Base-by-base conservation (phyloP, 2,329 filamentous ascomycete genomes). In the Dothideomycetes sp. region DNA sequence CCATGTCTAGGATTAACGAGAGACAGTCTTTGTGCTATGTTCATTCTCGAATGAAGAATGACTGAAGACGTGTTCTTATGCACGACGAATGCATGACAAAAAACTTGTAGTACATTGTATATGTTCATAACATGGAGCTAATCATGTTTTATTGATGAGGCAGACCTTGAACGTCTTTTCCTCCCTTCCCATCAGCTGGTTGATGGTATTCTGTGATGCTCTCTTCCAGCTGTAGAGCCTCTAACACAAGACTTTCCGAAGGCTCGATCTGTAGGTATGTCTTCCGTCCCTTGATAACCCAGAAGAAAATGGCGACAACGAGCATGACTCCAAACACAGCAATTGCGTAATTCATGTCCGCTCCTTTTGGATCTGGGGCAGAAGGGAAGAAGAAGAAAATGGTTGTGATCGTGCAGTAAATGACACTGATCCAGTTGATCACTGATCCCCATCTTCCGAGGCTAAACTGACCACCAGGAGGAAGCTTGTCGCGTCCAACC, bases 321-420 rank as follows among this genome's bases (percentile, higher is more conserved):
- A 74, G 47, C 70, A 74, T 72, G 16, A 74, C 62, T 1, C 69
- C 71, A 48, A 75, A 74, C 1, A 74, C 71, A 1, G 67, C 71
- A 48, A 74, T 73, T 5, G 72, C 71, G 49, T 68, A 75, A 53
- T 75, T 75, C 71, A 74, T 74, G 45, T 74, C 69, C n/a, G 57
- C 55, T 0, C 59, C 52, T 0, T 62, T 46, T 0, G 71, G 71
- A 43, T 64, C 64, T 0, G 71, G 71, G 0, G 43, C 45, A 0
- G 55, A 54, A 0, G 71, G 71, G 48, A 74, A 74, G 51, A 74
- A 69, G 63, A 74, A 74, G 54, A 74, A 73, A 18, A 74, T 61
- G 0, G 69, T 70, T 1, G 70, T 73, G 39, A 74, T 53, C 36
- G 53, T 54, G 49, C 70, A 74, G 53, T 74, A 74, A 9, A 71